A percentile compares a stretch with the other conserved stretches of the same genome.
Conservation (phyloP, 805 yeast species). For the Nakazawaea populi region DNA sequence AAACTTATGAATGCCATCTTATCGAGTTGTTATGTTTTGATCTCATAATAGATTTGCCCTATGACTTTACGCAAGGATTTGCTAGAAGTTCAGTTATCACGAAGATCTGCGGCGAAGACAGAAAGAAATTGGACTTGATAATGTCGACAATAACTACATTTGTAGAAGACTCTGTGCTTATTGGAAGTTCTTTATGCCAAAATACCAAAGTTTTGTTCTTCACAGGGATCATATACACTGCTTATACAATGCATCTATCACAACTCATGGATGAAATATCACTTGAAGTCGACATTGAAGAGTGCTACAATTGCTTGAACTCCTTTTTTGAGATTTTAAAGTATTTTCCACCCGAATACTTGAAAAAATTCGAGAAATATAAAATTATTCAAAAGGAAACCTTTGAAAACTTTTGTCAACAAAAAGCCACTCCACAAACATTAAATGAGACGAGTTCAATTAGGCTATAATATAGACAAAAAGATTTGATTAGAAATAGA, state of each 20-base stretch:
- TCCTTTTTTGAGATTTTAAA: constrained; percentile 1
- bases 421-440: not conserved
- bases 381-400: not conserved
- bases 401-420: not conserved
- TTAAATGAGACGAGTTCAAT: too few relatives aligned
- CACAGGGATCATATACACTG: constrained; percentile 1
- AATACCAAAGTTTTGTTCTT: not conserved
- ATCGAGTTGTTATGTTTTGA: constrained; percentile 44
- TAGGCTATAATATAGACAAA: too few relatives aligned
- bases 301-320: not conserved
- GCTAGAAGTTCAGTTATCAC: not conserved
- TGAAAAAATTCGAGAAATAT: constrained; percentile 1
- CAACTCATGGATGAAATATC: not conserved
- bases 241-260: not conserved
- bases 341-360: constrained; percentile 1
- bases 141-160: constrained; percentile 3
- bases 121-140: constrained; percentile 1
- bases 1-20: constrained; percentile 37
- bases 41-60: constrained; percentile 36
- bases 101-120: constrained; percentile 1
- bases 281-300: not conserved
- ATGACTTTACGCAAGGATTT: constrained; percentile 13
- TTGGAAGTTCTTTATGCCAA: constrained; percentile 1
- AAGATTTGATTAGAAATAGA: too few relatives aligned
- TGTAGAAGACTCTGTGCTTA: constrained; percentile 4